Conservation (phyloP, 2,329 filamentous ascomycete genomes). For the Botrytis fabae region DNA sequence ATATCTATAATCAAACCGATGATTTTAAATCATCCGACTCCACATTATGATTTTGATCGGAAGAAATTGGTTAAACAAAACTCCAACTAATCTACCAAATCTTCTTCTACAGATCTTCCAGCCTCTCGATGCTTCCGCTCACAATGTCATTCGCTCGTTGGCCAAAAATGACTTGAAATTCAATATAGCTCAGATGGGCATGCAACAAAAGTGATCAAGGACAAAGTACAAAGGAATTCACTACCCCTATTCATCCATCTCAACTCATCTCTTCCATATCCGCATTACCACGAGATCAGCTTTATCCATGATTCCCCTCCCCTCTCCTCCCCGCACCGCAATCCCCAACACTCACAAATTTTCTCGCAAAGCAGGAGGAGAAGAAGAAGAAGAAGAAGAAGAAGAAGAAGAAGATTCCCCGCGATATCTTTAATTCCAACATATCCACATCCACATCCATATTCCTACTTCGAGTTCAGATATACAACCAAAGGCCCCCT, state of each 20-base stretch:
- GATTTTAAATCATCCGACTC: fast-evolving
- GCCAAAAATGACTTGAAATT: too few species aligned
- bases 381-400: too few species aligned
- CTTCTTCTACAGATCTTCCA: too few species aligned
- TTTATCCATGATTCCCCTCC: not conserved
- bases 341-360: not conserved
- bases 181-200: not conserved
- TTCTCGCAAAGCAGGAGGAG: too few species aligned
- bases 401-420: not conserved
- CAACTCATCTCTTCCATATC: not conserved
- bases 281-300: not conserved
- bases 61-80: not conserved
- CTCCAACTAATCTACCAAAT: not conserved
- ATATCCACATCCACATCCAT: not conserved
- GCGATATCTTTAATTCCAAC: not conserved
- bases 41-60: not conserved
- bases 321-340: not conserved
- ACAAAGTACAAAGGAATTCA: not conserved
- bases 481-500: not conserved
- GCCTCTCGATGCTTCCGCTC: too few species aligned
- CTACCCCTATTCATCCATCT: not conserved
- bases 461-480: not conserved
- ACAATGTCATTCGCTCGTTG: too few species aligned
- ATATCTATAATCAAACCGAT: not conserved
- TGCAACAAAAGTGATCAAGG: not conserved